phyloP scores from a whole-genome alignment of 2,329 filamentous ascomycete genomes.

The Corniculantispora saksenae region DNA sequence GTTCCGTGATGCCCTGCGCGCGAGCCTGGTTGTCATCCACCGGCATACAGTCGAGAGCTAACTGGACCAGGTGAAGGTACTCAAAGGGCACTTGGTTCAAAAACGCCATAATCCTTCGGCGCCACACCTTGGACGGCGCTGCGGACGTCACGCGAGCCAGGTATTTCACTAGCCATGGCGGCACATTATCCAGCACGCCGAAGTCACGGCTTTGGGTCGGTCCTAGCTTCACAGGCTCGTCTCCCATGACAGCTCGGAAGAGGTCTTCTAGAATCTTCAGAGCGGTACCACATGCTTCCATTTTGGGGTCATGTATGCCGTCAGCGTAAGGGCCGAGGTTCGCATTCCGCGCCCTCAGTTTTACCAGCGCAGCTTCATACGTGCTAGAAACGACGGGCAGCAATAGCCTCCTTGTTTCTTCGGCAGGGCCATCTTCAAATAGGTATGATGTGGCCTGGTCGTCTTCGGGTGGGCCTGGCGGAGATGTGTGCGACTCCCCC shows the following conservation, averaged over 20 bases:
- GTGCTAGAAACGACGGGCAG: conserved; percentile 15
- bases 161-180: conserved; percentile 38
- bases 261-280: conserved; percentile 3
- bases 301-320: conserved; percentile 8
- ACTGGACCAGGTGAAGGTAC: conserved; percentile 38
- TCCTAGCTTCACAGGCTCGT: not conserved
- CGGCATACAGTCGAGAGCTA: conserved; percentile 29
- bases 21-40: not conserved
- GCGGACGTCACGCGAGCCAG: conserved; percentile 35
- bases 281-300: not conserved
- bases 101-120: conserved; percentile 42
- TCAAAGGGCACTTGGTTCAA: conserved; percentile 38
- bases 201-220: not conserved
- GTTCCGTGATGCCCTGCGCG: not conserved
- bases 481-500: not conserved
- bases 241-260: not conserved
- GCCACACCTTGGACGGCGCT: conserved; percentile 31
- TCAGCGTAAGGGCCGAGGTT: conserved; percentile 11
- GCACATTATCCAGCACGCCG: conserved; percentile 28
- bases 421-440: conserved; percentile 14
- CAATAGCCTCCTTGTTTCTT: conserved; percentile 18
- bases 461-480: not conserved
- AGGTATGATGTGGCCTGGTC: not conserved
- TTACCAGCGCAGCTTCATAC: conserved; percentile 14
- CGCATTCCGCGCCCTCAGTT: conserved; percentile 8